Evolutionary conservation across 208 protist species (phyloP).

Genomic region (Porcisia deanei): DNA sequence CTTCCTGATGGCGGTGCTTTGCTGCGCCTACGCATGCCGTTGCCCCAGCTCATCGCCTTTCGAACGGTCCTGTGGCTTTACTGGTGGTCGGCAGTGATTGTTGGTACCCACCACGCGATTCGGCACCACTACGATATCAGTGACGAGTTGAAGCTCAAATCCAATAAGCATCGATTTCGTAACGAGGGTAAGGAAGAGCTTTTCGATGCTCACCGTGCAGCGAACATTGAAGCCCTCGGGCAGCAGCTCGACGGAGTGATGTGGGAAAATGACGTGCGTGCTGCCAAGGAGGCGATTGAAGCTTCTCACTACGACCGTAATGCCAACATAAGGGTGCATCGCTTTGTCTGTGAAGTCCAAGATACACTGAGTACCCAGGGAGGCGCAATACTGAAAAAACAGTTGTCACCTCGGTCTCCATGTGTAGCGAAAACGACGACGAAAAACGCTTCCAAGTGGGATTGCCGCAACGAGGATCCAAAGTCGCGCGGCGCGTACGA

Average conservation of each 20-base stretch:
- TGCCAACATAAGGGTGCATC: slow-evolving; percentile 44
- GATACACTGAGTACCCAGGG: slow-evolving; percentile 43
- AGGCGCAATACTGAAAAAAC: slow-evolving; percentile 22
- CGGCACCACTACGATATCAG: slow-evolving; percentile 78
- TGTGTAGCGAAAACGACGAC: neutral
- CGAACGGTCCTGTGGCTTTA: slow-evolving; percentile 47
- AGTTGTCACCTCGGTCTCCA: neutral
- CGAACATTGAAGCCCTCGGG: slow-evolving; percentile 67
- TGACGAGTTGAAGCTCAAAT: slow-evolving; percentile 73
- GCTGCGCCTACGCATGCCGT: slow-evolving; percentile 30
- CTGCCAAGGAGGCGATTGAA: slow-evolving; percentile 81
- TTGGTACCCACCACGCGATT: slow-evolving; percentile 71
- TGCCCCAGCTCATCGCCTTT: slow-evolving; percentile 46
- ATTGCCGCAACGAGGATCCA: slow-evolving; percentile 84
- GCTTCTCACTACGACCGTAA: slow-evolving; percentile 77
- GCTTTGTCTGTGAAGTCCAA: slow-evolving; percentile 64
- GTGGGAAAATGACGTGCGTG: slow-evolving; percentile 76
- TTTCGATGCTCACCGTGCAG: slow-evolving; percentile 66
- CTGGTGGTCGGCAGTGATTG: slow-evolving; percentile 47
- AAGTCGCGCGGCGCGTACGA: slow-evolving; percentile 58
- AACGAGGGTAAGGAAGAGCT: slow-evolving; percentile 52
- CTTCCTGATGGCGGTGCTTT: slow-evolving; percentile 14
- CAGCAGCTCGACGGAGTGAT: slow-evolving; percentile 73
- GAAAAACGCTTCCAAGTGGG: slow-evolving; percentile 47
- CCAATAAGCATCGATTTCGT: slow-evolving; percentile 57